Conservation (phyloP, 106 monocot species). For the Platanthera guangdongensis region DNA sequence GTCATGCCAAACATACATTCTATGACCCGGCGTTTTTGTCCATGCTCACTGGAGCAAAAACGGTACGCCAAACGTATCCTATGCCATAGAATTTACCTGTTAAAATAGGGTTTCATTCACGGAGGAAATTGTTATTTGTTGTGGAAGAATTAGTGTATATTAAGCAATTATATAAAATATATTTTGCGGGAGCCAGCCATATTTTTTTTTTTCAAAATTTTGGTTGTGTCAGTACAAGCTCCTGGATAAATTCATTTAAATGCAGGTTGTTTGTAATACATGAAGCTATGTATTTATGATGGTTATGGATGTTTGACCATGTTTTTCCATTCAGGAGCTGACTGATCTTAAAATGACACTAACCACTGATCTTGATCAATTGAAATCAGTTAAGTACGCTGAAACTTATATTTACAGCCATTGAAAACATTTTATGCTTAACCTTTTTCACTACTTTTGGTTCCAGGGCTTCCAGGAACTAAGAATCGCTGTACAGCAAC, state of each 20-base stretch:
- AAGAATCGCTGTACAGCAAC: not conserved
- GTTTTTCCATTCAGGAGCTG: not conserved
- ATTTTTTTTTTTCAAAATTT: too few relatives aligned
- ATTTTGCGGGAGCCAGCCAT: too few relatives aligned
- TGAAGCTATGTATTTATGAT: not conserved
- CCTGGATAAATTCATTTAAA: not conserved
- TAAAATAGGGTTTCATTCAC: too few relatives aligned
- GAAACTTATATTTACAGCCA: not conserved
- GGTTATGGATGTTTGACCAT: not conserved
- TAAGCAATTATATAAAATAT: too few relatives aligned
- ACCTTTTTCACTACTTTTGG: not conserved
- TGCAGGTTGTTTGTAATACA: not conserved
- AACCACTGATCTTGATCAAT: constrained; percentile 3
- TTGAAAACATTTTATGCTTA: not conserved
- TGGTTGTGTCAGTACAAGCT: not conserved
- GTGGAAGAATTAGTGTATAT: too few relatives aligned
- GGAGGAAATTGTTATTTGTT: too few relatives aligned
- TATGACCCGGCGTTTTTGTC: too few relatives aligned
- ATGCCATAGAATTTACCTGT: too few relatives aligned
- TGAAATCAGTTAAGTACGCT: constrained; percentile 7
- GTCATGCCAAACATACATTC: too few relatives aligned
- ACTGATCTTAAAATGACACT: not conserved
- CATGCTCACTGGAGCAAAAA: too few relatives aligned
- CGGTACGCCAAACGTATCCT: too few relatives aligned
- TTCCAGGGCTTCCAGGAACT: constrained; percentile 5